Base-by-base conservation (phyloP, 2,329 filamentous ascomycete genomes). In the Penicillium paneum region DNA sequence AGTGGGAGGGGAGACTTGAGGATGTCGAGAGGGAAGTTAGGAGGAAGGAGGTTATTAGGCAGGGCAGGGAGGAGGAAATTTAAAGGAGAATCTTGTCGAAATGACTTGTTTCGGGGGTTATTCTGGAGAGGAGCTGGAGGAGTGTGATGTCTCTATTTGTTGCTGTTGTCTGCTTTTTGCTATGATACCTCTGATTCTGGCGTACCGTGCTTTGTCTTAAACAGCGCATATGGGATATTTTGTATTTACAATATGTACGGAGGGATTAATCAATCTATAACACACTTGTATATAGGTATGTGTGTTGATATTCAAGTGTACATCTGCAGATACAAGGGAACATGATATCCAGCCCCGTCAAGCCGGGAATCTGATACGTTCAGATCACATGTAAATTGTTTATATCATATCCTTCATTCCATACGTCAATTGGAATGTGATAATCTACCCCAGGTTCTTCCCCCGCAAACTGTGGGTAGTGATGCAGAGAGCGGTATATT, bases 1-100 rank as follows among this genome's bases (percentile, higher is more conserved):
- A 87, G 48, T 84, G 87, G 67, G 88, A 95, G 72, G 80, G 82
- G 32, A 79, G 88, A 46, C 71, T 92, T 12, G 82, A 83, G 70
- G 77, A 79, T 56, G 81, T 84, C 8, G 90, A 94, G 74, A 80
- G 83, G 51, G 77, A 78, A 8, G 78, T 93, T 2, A 79, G 84
- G 67, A 81, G 88, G 65, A 78, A 78, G 47, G 89, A 91, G 67
- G 78, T 76, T 59, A 73, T 73, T 71, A 80, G 77, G 64, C 81
- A 77, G 64, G 78, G 77, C 59, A 81, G 83, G 57, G 79, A 79
- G 56, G 79, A 78, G 52, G 74, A 74, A 50, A 69, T 70, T 53
- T 66, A 48, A 51, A 29, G 24, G 64, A 40, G 55, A n/a, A 2
- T 8, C 72, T 24, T 39, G 10, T 28, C 10, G 15, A 17, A 15